These are phyloP conservation scores for Coelastrella sp. DNA, from an alignment of 139 green algal genomes.

Conservation along the genomic window DNA sequence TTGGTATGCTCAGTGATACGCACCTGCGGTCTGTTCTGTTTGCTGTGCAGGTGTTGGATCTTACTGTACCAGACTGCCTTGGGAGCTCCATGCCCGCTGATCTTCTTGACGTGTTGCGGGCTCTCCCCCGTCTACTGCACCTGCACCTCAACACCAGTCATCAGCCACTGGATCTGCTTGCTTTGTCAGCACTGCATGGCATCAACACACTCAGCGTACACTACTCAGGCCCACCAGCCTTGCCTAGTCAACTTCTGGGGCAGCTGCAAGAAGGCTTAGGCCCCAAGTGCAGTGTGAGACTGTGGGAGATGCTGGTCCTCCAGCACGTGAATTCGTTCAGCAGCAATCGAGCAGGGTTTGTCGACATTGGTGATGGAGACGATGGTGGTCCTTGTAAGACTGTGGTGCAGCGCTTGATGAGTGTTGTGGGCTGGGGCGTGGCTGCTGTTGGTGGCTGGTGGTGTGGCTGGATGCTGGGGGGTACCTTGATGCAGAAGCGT, in stretches of 20 bases:
- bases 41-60: conserved; percentile 16
- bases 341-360: not conserved
- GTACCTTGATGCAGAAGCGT: not conserved
- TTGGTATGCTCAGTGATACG: no score
- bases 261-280: conserved; percentile 9
- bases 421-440: not conserved
- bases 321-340: conserved; percentile 13
- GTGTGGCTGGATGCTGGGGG: conserved; percentile 20
- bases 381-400: not conserved
- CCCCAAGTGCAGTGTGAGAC: conserved; percentile 2
- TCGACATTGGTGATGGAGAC: not conserved
- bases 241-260: conserved; percentile 13
- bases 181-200: not conserved
- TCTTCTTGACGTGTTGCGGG: not conserved
- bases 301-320: conserved; percentile 39
- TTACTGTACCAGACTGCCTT: not conserved
- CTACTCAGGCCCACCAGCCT: conserved; percentile 30
- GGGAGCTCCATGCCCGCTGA: conserved; percentile 1
- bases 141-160: conserved; percentile 28
- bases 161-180: not conserved
- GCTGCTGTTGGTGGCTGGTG: conserved; percentile 20
- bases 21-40: not conserved
- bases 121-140: conserved; percentile 17
- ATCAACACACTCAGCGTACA: not conserved
- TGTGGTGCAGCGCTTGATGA: not conserved